Conservation (phyloP, 31 red algal species). For the Endocladia muricata region DNA sequence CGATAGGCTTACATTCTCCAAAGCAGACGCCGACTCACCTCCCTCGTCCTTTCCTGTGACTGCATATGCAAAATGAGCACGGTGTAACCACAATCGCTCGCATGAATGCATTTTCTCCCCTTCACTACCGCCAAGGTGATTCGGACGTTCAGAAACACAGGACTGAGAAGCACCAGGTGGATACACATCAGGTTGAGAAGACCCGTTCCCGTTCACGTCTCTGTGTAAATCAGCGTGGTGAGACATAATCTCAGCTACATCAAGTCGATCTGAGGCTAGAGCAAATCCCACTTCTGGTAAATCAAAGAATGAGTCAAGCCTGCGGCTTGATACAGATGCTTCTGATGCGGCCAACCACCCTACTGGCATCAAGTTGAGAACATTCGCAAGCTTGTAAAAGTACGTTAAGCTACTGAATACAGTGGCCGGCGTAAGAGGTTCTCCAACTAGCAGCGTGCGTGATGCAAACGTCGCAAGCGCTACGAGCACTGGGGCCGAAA, state of each 20-base stretch:
- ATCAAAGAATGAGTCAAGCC: slow-evolving; percentile 44
- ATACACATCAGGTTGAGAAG: neutral
- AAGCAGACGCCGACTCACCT: neutral
- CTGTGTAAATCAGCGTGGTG: neutral
- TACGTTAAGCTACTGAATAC: slow-evolving; percentile 71
- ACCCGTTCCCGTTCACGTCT: neutral
- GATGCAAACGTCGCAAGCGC: slow-evolving; percentile 36
- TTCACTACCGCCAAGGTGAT: neutral
- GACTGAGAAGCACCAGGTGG: neutral
- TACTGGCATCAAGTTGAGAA: slow-evolving; percentile 66
- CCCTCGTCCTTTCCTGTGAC: neutral
- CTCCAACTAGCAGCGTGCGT: slow-evolving; percentile 12
- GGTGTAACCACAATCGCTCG: neutral
- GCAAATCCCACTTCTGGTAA: slow-evolving; percentile 25
- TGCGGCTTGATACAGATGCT: slow-evolving; percentile 15
- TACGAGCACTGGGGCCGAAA: slow-evolving; percentile 31
- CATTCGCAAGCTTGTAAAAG: slow-evolving; percentile 58
- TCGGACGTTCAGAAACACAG: neutral
- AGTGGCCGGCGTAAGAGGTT: slow-evolving; percentile 51
- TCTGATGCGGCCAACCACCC: slow-evolving; percentile 45
- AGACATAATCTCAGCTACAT: neutral
- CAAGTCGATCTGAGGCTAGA: neutral
- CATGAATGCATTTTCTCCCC: neutral
- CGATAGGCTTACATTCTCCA: slow-evolving; percentile 34
- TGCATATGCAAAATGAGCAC: slow-evolving; percentile 14